A percentile compares a stretch with the other conserved stretches of the same genome.
phyloP scores from a whole-genome alignment of 164 flowering plant species.

The Macadamia tetraphylla region DNA sequence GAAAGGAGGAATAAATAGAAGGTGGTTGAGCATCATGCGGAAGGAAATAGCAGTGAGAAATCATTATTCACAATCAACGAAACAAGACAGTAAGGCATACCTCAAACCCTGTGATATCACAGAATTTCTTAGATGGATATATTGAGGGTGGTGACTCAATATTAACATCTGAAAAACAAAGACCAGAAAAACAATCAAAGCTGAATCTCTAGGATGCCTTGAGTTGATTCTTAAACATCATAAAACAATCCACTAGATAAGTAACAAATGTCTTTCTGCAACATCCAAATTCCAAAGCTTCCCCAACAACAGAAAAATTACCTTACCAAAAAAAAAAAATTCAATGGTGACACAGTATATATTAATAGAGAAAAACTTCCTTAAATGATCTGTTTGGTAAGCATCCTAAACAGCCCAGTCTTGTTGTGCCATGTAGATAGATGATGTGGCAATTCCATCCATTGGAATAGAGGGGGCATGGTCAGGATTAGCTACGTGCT shows the following conservation, averaged over 20 bases:
- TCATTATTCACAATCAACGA: background rate
- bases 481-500: too few species aligned
- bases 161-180: slow-evolving; percentile 55
- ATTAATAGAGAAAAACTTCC: background rate
- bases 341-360: background rate
- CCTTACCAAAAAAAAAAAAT: background rate
- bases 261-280: background rate
- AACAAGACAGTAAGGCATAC: slow-evolving; percentile 28
- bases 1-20: background rate
- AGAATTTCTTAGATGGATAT: slow-evolving; percentile 69
- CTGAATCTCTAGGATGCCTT: background rate
- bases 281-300: background rate
- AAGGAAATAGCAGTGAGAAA: background rate
- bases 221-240: background rate
- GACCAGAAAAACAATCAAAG: background rate
- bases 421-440: too few species aligned
- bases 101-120: slow-evolving; percentile 89
- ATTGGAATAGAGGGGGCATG: too few species aligned
- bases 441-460: too few species aligned
- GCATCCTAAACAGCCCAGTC: too few species aligned
- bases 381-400: too few species aligned
- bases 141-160: slow-evolving; percentile 85
- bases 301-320: background rate
- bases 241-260: background rate
- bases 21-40: background rate